A percentile compares a stretch with the other conserved stretches of the same genome.
Conservation (phyloP, 768 basidiomycete genomes). For the Phylloporus sp. region DNA sequence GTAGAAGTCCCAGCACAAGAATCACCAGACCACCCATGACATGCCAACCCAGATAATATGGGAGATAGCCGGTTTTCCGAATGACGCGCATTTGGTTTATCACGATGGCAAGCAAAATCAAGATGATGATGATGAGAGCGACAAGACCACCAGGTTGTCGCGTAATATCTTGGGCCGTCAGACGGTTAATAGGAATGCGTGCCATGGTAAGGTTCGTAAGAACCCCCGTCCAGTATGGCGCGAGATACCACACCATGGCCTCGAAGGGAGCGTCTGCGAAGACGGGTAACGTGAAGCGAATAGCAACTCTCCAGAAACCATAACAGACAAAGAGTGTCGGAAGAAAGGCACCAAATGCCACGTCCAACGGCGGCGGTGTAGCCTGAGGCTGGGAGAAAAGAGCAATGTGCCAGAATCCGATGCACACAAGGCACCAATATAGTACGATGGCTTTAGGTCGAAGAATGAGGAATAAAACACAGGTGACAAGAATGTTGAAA, state of each 20-base stretch:
- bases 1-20: constrained; percentile 62
- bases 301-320: constrained; percentile 71
- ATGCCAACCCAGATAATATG: constrained; percentile 73
- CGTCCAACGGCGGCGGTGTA: constrained; percentile 62
- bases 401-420: constrained; percentile 80
- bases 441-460: constrained; percentile 64
- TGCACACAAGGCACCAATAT: constrained; percentile 75
- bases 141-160: constrained; percentile 63
- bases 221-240: constrained; percentile 74
- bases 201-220: constrained; percentile 68
- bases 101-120: constrained; percentile 54
- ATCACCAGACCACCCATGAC: constrained; percentile 58
- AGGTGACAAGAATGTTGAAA: constrained; percentile 66
- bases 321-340: constrained; percentile 75
- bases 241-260: constrained; percentile 66
- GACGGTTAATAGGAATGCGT: constrained; percentile 69
- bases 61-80: constrained; percentile 79
- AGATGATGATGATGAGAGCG: constrained; percentile 61
- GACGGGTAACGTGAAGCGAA: constrained; percentile 67
- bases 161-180: constrained; percentile 63
- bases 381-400: constrained; percentile 72
- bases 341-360: constrained; percentile 73
- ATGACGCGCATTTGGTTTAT: constrained; percentile 79
- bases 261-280: constrained; percentile 70
- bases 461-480: constrained; percentile 64